Evolutionary conservation across 2,329 filamentous ascomycete genomes (phyloP).

Genomic region (Penicillium janthinellum): DNA sequence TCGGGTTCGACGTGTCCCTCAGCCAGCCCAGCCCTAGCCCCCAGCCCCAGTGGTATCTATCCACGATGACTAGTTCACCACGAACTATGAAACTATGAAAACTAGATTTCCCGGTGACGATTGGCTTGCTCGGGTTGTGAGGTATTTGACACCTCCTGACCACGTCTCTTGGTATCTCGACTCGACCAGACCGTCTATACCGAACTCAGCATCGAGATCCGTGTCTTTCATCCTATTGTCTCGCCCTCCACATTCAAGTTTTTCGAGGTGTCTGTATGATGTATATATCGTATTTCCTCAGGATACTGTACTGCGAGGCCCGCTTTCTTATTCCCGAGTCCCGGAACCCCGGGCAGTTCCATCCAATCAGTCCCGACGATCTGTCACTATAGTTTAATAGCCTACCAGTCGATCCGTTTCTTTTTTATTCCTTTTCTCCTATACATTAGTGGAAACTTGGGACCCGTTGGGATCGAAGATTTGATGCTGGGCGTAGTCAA

Average conservation of each 20-base stretch:
- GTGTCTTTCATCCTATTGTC: too few species aligned
- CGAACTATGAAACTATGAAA: too few species aligned
- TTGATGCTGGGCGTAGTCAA: background rate
- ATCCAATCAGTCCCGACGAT: background rate
- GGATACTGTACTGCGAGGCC: background rate
- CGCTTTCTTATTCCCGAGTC: background rate
- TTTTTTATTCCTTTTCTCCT: background rate
- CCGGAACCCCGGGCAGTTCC: background rate
- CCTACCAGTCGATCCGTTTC: background rate
- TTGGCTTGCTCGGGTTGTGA: too few species aligned
- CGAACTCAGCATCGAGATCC: too few species aligned
- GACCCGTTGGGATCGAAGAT: background rate
- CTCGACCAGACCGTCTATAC: too few species aligned
- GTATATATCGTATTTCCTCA: too few species aligned
- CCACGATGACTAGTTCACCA: background rate
- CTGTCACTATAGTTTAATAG: background rate
- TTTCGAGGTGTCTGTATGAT: too few species aligned
- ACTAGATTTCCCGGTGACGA: too few species aligned
- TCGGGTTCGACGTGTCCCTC: constrained; percentile 5
- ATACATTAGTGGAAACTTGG: background rate
- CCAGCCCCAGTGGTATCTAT: background rate
- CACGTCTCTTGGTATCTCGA: too few species aligned
- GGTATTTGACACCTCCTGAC: too few species aligned
- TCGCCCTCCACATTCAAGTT: too few species aligned
- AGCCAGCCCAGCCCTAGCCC: constrained; percentile 1